Evolutionary conservation across 352 stramenopile species (phyloP).

Genomic region (Achlya hypogyna): DNA sequence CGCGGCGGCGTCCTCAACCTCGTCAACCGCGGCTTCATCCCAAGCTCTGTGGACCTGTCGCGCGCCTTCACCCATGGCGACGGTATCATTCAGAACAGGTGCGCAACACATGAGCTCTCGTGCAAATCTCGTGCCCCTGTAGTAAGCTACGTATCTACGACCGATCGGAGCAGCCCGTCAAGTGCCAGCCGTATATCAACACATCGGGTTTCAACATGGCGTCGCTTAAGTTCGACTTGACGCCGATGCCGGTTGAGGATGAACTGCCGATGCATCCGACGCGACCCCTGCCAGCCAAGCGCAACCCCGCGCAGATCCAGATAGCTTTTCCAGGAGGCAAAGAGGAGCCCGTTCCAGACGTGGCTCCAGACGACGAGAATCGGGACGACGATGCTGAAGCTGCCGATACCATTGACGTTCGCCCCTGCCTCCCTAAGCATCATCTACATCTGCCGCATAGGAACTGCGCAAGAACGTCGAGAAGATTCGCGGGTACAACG

Average conservation of each 20-base stretch:
- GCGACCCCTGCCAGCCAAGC: background rate
- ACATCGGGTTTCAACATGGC: slow-evolving; percentile 63
- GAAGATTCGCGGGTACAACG: slow-evolving; percentile 74
- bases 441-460: slow-evolving; percentile 21
- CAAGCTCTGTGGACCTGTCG: slow-evolving; percentile 47
- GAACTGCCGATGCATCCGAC: background rate
- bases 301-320: background rate
- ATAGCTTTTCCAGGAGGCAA: slow-evolving; percentile 15
- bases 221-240: slow-evolving; percentile 69
- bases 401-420: slow-evolving; percentile 29
- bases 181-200: slow-evolving; percentile 42
- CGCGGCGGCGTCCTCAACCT: slow-evolving; percentile 55
- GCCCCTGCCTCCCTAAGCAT: background rate
- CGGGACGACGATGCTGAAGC: slow-evolving; percentile 23
- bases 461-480: slow-evolving; percentile 62
- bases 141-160: slow-evolving; percentile 33
- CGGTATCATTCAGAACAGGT: slow-evolving; percentile 44
- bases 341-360: slow-evolving; percentile 18
- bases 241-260: background rate
- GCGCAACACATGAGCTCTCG: slow-evolving; percentile 23
- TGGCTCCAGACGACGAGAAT: slow-evolving; percentile 14
- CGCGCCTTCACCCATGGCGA: slow-evolving; percentile 44
- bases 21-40: slow-evolving; percentile 60
- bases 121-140: background rate
- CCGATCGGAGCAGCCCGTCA: slow-evolving; percentile 40